A percentile compares a stretch with the other conserved stretches of the same genome.
These are phyloP conservation scores for Saccharomyces eubayanus DNA, from an alignment of 805 yeast genomes.

Conservation along the genomic window DNA sequence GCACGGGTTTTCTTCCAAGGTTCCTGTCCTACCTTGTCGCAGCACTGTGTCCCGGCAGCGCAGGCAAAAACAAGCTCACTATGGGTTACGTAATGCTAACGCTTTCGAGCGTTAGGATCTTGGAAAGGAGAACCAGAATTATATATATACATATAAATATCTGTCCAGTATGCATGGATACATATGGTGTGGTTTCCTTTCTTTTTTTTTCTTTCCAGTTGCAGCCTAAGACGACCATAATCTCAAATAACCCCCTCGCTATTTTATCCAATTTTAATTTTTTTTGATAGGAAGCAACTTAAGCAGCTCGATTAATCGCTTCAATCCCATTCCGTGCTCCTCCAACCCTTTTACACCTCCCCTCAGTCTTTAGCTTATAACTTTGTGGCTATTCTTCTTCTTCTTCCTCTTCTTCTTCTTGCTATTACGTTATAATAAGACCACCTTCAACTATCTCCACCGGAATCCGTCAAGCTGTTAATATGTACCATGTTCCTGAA, in stretches of 20 bases:
- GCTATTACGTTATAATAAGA: background rate
- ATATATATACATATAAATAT: background rate
- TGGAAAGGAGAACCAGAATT: background rate
- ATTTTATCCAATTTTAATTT: background rate
- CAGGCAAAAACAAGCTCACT: background rate
- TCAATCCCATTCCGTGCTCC: background rate
- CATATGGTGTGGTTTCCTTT: background rate
- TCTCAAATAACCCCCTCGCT: background rate
- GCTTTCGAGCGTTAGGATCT: background rate
- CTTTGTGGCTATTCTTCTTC: background rate
- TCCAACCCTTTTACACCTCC: background rate
- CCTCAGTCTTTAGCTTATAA: background rate
- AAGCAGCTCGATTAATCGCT: background rate
- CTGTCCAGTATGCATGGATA: background rate
- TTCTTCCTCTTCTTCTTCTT: background rate
- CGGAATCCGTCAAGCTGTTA: background rate
- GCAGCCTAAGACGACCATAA: background rate
- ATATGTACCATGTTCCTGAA: background rate
- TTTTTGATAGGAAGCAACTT: background rate
- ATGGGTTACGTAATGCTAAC: background rate
- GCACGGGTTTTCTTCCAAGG: background rate
- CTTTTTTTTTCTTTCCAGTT: background rate
- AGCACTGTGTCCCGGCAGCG: background rate
- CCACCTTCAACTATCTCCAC: background rate
- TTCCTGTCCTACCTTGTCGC: background rate